Evolutionary conservation across 2,329 filamentous ascomycete genomes (phyloP), one percentile per base, ranked within the genome.

Genomic region (Sporothrix brunneoviolacea): DNA sequence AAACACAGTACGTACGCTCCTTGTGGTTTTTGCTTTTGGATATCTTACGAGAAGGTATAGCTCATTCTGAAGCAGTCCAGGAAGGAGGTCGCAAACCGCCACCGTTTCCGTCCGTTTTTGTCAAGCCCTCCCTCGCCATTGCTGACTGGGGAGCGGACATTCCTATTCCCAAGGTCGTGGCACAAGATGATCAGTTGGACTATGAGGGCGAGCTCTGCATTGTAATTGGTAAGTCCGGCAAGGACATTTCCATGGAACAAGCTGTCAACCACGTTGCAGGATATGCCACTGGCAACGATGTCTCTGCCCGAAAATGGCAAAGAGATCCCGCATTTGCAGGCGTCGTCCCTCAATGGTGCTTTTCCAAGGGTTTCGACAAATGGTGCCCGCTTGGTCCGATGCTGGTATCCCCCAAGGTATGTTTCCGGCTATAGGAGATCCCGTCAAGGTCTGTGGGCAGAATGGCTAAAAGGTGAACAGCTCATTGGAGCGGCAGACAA

Each of bases 281-380:
- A 0, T 69, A 38, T 33, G 28, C 19, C 24, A 50, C 37, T 33
- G 68, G 75, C 38, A 80, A 81, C 56, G 77, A 80, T 28, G 74
- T 85, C 7, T 82, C 79, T 2, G 76, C 74, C 51, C 73, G 80
- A 5, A 73, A 75, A 45, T 70, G 70, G 49, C 79, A 83, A 65
- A 69, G 74, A 57, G 67, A 70, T 18, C 71, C 75, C 59, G 68
- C 66, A 41, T 35, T 30, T 9, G 50, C 44, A 16, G 50, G 50
- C 21, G 22, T 15, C 9, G 43, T 46, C 6, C 43, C 43, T 24
- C 77, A 81, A 60, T 78, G 75, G 70, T 76, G 71, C 52, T 81
- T 74, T 60, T 78, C 74, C 18, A 81, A 82, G 64, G 75, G 77
- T 1, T 78, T 80, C 45, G 78, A 81, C 56, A 72, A 71, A 21